Percentiles rank a stretch among this genome's conserved stretches.
Conservation (phyloP, 192 early-diverging fungal genomes). For the Phlyctochytrium bullatum region DNA sequence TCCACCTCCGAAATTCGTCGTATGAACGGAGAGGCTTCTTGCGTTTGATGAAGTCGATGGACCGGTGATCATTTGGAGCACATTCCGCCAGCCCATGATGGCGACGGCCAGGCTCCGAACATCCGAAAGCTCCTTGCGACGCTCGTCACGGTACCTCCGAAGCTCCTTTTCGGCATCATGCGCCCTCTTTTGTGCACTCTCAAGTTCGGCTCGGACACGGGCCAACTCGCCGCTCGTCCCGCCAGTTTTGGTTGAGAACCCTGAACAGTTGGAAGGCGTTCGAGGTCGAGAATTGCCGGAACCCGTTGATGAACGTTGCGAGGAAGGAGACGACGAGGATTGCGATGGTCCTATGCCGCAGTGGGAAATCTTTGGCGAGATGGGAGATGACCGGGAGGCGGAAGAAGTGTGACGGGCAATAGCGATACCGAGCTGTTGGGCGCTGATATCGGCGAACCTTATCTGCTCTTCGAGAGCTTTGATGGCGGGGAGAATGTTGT, state of each 20-base stretch:
- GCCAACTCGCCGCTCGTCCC: no score
- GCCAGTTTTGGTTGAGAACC: no score
- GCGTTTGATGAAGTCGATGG: background rate
- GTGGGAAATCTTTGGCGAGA: background rate
- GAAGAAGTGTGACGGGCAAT: background rate
- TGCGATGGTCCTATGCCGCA: no score
- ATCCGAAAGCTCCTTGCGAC: background rate
- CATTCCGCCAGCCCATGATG: background rate
- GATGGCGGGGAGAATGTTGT: background rate
- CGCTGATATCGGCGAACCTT: background rate
- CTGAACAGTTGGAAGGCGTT: background rate
- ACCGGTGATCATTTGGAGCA: background rate
- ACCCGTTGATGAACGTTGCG: background rate
- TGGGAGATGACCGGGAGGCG: background rate
- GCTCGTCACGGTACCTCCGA: background rate
- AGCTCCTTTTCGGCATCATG: background rate
- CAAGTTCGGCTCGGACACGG: background rate
- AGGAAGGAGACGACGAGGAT: no score
- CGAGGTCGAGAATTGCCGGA: background rate
- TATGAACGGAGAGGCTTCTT: background rate
- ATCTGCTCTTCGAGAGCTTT: background rate
- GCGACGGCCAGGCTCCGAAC: background rate
- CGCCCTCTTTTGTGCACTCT: background rate
- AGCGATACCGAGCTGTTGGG: background rate
- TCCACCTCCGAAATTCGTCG: background rate